Evolutionary conservation across 2,329 filamentous ascomycete species (phyloP), one percentile per base, ranked within the genome.

Genomic region (Calycina herbarum): DNA sequence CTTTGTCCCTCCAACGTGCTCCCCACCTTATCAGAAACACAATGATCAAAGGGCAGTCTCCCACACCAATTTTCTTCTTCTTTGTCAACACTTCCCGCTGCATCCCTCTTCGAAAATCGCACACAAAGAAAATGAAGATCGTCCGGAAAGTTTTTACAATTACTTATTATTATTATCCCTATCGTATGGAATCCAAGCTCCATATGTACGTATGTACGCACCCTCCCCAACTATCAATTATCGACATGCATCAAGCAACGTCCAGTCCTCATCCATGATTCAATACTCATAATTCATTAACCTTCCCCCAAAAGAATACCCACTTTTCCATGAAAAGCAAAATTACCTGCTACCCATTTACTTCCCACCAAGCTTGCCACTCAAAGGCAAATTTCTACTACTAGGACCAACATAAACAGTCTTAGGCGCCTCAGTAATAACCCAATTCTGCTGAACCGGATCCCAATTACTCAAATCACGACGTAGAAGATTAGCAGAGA

Each of bases 381-480:
- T 74, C 38, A 76, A 65, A 11, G 68, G 71, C 59, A 76, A 64
- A 48, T 74, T 75, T 45, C 73, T 71, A n/a, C 72, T 74, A 62
- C 73, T 75, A 27, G 72, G 64, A 0, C 75, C 75, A 2, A 77
- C 74, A 69, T 71, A 73, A n/a, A 74, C 71, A 8, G 67, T 75
- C 70, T 77, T 77, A 0, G 73, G 69, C 27, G 68, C 69, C 56
- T 66, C 65, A 4, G 69, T 70, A 33, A 77, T 72, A 57, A 93
- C 85, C 94, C 94, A 98, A 81, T 97, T 89, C 82, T 97, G 94
- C n/a, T 79, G 76, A 1, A 75, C 82, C 0, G 85, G 81, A 71
- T 97, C 92, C 94, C 94, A 97, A 80, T 93, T 95, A 76, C 89
- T 93, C 64, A 97, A 71, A 74, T 97, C 94, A 64, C 93, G 87